These are phyloP conservation scores for Ogataea populi-albae DNA, from an alignment of 805 yeast genomes.

Conservation along the genomic window DNA sequence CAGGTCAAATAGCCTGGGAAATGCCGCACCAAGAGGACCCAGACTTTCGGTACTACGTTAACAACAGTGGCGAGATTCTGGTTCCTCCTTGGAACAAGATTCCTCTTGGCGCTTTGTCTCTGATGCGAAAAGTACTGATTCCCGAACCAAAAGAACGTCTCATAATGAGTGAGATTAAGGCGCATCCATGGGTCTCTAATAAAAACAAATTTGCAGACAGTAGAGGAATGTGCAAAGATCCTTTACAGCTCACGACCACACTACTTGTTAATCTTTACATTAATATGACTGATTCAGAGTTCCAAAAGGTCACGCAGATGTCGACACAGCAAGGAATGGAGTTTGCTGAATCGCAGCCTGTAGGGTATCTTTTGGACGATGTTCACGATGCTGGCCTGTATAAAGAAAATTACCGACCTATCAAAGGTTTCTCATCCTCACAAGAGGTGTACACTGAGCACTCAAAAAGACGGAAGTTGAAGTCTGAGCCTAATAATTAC, in stretches of 20 bases:
- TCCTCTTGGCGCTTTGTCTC: slow-evolving; percentile 45
- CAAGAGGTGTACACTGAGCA: slow-evolving; percentile 42
- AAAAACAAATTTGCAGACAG: slow-evolving; percentile 40
- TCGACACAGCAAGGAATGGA: slow-evolving; percentile 22
- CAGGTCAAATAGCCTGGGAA: slow-evolving; percentile 75
- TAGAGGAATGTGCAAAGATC: slow-evolving; percentile 53
- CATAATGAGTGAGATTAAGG: slow-evolving; percentile 37
- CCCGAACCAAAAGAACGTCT: slow-evolving; percentile 46
- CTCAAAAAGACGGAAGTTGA: slow-evolving; percentile 32
- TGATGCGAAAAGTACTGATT: slow-evolving; percentile 52
- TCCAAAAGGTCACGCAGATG: slow-evolving; percentile 28
- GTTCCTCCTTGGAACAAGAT: slow-evolving; percentile 55
- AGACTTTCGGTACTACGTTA: slow-evolving; percentile 35
- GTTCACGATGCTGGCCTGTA: slow-evolving; percentile 23
- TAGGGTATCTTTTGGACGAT: slow-evolving; percentile 39
- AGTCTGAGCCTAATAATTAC: slow-evolving; percentile 28
- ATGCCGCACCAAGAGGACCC: slow-evolving; percentile 53
- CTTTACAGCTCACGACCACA: slow-evolving; percentile 47
- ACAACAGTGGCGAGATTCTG: slow-evolving; percentile 44
- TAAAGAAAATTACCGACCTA: slow-evolving; percentile 26
- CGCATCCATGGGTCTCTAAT: slow-evolving; percentile 56
- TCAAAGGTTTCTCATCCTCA: slow-evolving; percentile 34
- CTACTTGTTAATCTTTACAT: slow-evolving; percentile 52
- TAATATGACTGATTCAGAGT: slow-evolving; percentile 49
- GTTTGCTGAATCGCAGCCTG: slow-evolving; percentile 46